Evolutionary conservation across 805 yeast species (phyloP), one percentile per base, ranked within the genome.

Genomic region (Grigorovia transvaalensis): DNA sequence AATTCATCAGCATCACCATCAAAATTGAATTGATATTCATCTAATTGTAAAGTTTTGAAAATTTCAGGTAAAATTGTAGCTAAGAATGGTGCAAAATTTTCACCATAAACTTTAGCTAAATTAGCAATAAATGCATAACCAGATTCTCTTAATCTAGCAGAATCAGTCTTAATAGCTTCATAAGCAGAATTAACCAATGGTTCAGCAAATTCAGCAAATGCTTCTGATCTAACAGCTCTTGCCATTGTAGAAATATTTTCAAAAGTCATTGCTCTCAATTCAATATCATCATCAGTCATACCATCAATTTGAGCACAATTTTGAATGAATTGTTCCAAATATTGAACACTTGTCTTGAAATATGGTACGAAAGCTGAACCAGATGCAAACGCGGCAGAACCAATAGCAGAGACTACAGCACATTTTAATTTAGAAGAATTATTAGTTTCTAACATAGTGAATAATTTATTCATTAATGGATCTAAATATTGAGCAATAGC

Each of bases 181-280:
- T 88, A 85, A 30, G 96, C 90, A 54, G 96, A 88, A 65, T 86
- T 85, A 59, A 89, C 87, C 67, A 90, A 77, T 27, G 96, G 91
- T 65, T 83, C 82, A 49, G 96, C 96, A 67, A 79, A 88, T 46
- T 85, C 81, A 44, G 87, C 80, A 72, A 93, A 93, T 0, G 88
- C 75, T 60, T 85, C 91, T 51, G 93, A 85, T 56, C 97, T 96
- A 54, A 93, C 97, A 52, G 99, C 97, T 69, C 90, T 81, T 51
- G 96, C 97, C 85, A 93, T 83, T 15, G 96, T 85, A 46, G 96
- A 86, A 58, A 93, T 80, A 64, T 93, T 85, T 74, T 93, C 99
- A 59, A 93, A 84, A 50, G 97, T 88, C 67, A 82, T 78, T 40
- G 96, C 96, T 69, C 95, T 81, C 62, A 93, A 80, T 71, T 89